Percentiles rank a stretch among this genome's conserved stretches.
These are phyloP conservation scores for Epichloe baconii DNA, from an alignment of 2,329 filamentous ascomycete genomes.

Conservation along the genomic window DNA sequence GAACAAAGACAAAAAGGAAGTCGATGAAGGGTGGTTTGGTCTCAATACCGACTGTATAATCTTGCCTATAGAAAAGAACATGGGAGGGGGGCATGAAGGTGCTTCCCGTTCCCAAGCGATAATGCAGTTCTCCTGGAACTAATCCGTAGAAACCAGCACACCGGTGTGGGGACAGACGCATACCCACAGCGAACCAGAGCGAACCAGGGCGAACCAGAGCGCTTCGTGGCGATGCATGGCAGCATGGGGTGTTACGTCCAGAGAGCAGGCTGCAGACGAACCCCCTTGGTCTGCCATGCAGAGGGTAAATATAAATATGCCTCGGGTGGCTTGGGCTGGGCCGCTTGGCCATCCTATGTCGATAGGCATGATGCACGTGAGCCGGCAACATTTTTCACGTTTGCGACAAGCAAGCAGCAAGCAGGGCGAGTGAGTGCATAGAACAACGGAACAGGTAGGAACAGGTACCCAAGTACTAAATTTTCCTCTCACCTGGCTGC, in stretches of 20 bases:
- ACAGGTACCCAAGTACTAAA: background rate
- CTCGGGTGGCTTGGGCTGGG: background rate
- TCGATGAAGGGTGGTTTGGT: background rate
- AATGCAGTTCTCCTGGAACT: background rate
- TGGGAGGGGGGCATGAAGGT: background rate
- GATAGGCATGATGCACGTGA: background rate
- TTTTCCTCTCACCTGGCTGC: background rate
- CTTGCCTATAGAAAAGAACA: background rate
- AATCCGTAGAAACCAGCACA: background rate
- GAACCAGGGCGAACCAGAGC: background rate
- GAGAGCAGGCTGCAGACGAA: background rate
- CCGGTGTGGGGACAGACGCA: slow-evolving; percentile 5
- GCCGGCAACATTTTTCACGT: background rate
- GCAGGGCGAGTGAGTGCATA: background rate
- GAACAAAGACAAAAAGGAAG: background rate
- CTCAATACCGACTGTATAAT: background rate
- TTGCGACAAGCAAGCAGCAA: background rate
- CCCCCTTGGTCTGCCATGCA: background rate
- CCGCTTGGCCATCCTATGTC: background rate
- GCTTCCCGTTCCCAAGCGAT: background rate
- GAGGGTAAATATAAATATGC: background rate
- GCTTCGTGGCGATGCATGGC: background rate
- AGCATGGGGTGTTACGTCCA: background rate
- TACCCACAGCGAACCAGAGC: background rate
- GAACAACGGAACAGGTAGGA: background rate